A percentile compares a stretch with the other conserved stretches of the same genome.
phyloP scores from a whole-genome alignment of 208 protist genomes.

The Acanthamoeba comandoni region DNA sequence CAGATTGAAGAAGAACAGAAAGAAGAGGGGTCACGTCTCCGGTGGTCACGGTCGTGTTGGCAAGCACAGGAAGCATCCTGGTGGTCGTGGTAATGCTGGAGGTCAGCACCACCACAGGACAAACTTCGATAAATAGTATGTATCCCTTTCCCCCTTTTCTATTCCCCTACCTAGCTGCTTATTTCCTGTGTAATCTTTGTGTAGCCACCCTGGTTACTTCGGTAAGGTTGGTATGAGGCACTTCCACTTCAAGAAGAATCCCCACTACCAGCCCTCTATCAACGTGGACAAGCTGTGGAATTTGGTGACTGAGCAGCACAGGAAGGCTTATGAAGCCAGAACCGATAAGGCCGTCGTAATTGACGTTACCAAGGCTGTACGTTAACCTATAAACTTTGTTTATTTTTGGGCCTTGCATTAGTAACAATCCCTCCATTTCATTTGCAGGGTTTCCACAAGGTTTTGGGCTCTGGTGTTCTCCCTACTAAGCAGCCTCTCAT shows the following conservation, averaged over 20 bases:
- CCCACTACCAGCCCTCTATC: conserved; percentile 95
- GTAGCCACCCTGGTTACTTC: conserved; percentile 99
- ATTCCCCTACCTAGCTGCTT: too few species aligned
- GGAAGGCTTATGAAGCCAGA: conserved; percentile 87
- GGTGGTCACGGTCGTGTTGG: conserved; percentile 85
- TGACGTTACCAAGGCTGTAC: conserved; percentile 92
- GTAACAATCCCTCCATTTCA: neutral
- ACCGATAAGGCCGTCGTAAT: conserved; percentile 96
- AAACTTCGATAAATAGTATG: conserved; percentile 98
- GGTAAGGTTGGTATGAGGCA: conserved; percentile 99
- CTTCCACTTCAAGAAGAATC: conserved; percentile 95
- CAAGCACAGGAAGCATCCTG: conserved; percentile 99
- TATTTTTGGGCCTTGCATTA: neutral
- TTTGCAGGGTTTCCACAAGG: conserved; percentile 97
- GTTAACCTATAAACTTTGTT: too few species aligned
- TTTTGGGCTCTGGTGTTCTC: conserved; percentile 98
- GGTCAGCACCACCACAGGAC: conserved; percentile 99
- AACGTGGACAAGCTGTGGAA: conserved; percentile 99
- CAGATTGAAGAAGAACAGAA: conserved; percentile 84
- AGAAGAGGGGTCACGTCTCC: conserved; percentile 84
- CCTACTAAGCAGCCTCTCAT: conserved; percentile 96
- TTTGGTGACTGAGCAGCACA: conserved; percentile 94
- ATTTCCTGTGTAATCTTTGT: too few species aligned
- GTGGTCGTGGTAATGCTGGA: conserved; percentile 99
- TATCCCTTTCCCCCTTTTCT: neutral